Evolutionary conservation across 495 filamentous ascomycete species (phyloP).

Genomic region (Amniculicola lignicola): DNA sequence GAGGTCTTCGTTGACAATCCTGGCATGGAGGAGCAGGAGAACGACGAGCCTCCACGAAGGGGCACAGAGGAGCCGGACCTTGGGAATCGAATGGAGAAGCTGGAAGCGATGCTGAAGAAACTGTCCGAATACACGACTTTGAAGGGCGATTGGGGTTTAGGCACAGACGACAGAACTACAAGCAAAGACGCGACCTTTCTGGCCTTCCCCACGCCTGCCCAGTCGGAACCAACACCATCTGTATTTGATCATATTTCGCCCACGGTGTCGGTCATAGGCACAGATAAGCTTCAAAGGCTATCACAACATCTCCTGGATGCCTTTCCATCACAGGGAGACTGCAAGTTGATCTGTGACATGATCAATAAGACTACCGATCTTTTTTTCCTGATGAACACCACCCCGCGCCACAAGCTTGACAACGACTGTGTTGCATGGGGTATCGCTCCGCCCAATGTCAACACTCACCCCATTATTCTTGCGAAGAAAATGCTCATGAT

Average conservation of each 20-base stretch:
- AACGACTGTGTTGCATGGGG: background rate
- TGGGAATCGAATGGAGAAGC: slow-evolving; percentile 1
- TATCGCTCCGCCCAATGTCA: background rate
- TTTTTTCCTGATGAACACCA: background rate
- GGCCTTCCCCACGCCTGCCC: background rate
- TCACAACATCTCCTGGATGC: slow-evolving; percentile 3
- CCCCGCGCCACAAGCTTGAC: background rate
- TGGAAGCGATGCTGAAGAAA: background rate
- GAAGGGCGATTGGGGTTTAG: background rate
- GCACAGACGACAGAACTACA: background rate
- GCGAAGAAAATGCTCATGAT: slow-evolving; percentile 13
- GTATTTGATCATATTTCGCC: background rate
- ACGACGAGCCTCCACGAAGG: too few species aligned
- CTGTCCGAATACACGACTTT: background rate
- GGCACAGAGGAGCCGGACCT: too few species aligned
- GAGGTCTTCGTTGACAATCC: slow-evolving; percentile 5
- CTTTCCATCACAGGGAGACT: slow-evolving; percentile 2
- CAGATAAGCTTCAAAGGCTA: background rate
- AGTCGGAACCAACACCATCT: background rate
- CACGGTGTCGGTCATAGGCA: background rate
- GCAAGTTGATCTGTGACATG: background rate
- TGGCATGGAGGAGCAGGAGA: background rate
- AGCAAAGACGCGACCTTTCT: background rate
- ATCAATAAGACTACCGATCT: background rate
- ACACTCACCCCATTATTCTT: slow-evolving; percentile 18